phyloP scores from a whole-genome alignment of 2,329 filamentous ascomycete genomes.

The Aspergillus thermomutatus region DNA sequence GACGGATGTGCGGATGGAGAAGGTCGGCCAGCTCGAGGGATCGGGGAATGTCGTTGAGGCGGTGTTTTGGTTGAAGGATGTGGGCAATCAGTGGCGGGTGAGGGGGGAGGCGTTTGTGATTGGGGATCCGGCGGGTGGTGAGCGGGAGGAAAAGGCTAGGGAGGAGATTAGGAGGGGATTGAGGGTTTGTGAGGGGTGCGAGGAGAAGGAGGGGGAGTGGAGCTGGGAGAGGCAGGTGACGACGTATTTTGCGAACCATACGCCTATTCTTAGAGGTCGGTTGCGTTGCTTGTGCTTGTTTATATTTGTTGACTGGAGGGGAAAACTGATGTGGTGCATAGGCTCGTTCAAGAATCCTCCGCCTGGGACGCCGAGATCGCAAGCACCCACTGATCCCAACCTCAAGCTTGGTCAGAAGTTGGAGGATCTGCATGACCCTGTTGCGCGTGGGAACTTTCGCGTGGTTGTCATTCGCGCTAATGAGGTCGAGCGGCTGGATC shows the following conservation, averaged over 20 bases:
- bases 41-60: conserved; percentile 73
- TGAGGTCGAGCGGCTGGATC: conserved; percentile 70
- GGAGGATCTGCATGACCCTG: conserved; percentile 63
- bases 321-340: conserved; percentile 9
- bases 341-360: conserved; percentile 71
- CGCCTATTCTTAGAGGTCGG: conserved; percentile 70
- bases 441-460: conserved; percentile 73
- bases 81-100: conserved; percentile 78
- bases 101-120: conserved; percentile 74
- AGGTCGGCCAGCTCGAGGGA: conserved; percentile 68
- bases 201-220: conserved; percentile 52
- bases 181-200: conserved; percentile 42
- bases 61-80: conserved; percentile 72
- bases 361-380: conserved; percentile 60
- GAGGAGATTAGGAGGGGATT: conserved; percentile 58
- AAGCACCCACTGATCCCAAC: conserved; percentile 46
- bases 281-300: background rate
- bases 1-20: conserved; percentile 84
- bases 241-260: conserved; percentile 85
- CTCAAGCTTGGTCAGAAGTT: conserved; percentile 61
- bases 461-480: conserved; percentile 83
- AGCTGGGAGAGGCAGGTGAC: conserved; percentile 77
- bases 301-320: too few species aligned
- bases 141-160: conserved; percentile 47
- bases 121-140: conserved; percentile 61